A percentile compares a stretch with the other conserved stretches of the same genome.
These are phyloP conservation scores for Parafenestella ontariensis DNA, from an alignment of 2,329 filamentous ascomycete genomes.

Conservation along the genomic window DNA sequence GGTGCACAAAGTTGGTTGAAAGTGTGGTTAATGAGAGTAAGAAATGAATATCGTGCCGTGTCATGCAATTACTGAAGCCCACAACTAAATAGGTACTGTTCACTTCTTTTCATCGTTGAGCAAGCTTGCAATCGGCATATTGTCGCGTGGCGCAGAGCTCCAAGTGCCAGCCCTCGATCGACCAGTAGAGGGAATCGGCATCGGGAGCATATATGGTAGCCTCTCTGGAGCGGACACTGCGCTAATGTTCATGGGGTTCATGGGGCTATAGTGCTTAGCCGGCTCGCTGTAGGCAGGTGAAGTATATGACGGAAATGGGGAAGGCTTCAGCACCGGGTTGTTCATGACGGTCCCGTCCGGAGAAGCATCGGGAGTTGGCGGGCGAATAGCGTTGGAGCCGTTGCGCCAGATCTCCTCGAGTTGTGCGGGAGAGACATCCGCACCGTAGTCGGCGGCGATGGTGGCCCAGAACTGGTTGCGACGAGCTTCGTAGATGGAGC, in stretches of 20 bases:
- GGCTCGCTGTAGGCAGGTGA: constrained; percentile 40
- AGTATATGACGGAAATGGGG: constrained; percentile 39
- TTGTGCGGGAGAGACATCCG: constrained; percentile 65
- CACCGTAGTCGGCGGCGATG: constrained; percentile 75
- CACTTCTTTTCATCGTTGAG: constrained; percentile 49
- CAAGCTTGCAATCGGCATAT: constrained; percentile 49
- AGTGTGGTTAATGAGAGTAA: not conserved
- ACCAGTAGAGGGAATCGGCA: constrained; percentile 45
- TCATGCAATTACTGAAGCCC: not conserved
- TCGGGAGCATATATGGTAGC: constrained; percentile 46
- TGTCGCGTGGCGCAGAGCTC: constrained; percentile 46
- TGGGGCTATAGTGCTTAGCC: constrained; percentile 42
- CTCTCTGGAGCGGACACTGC: constrained; percentile 44
- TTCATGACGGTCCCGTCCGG: constrained; percentile 48
- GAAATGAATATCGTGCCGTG: not conserved
- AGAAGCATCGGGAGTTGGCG: constrained; percentile 49
- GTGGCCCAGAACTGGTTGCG: constrained; percentile 75
- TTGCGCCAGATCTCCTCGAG: constrained; percentile 73
- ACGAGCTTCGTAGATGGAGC: constrained; percentile 73
- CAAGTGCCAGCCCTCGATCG: constrained; percentile 44
- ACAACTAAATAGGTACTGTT: not conserved
- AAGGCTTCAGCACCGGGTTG: constrained; percentile 40
- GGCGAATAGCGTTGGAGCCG: constrained; percentile 40
- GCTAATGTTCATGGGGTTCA: constrained; percentile 39
- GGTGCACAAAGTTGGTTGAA: not conserved